Evolutionary conservation across 345 rosid species (phyloP).

Genomic region (Noccaea bulbosa): DNA sequence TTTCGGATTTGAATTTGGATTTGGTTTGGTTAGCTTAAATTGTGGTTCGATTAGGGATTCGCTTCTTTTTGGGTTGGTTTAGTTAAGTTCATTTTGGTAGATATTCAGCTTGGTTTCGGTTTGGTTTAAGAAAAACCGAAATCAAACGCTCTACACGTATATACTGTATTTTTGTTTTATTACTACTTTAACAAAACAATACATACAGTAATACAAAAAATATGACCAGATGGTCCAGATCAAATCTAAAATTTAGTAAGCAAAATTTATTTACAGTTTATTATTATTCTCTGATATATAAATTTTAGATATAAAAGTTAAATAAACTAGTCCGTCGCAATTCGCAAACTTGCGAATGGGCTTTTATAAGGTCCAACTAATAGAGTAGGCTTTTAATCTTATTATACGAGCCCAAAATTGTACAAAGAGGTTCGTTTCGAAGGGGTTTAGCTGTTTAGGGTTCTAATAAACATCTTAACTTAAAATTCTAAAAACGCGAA

Average conservation of each 20-base stretch:
- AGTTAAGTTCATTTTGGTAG: background rate
- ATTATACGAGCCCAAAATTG: background rate
- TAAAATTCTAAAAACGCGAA: background rate
- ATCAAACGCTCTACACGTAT: background rate
- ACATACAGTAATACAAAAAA: no score
- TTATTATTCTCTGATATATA: no score
- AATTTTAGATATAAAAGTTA: no score
- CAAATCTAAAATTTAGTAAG: no score
- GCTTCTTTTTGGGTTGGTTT: background rate
- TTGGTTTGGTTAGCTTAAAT: background rate
- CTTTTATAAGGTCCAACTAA: background rate
- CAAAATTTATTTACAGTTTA: no score
- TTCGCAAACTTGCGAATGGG: background rate
- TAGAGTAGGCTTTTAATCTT: background rate
- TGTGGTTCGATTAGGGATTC: slow-evolving; percentile 14
- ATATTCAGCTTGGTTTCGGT: background rate
- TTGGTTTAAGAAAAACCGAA: slow-evolving; percentile 8
- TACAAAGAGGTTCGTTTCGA: background rate
- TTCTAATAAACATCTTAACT: slow-evolving; percentile 5
- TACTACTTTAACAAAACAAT: background rate
- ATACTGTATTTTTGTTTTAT: background rate
- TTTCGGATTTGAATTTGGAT: slow-evolving; percentile 19
- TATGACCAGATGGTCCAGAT: no score
- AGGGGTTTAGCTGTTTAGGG: slow-evolving; percentile 20
- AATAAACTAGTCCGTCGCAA: no score